Conservation (phyloP, 2,329 filamentous ascomycete genomes). For the Colletotrichum theobromicola region DNA sequence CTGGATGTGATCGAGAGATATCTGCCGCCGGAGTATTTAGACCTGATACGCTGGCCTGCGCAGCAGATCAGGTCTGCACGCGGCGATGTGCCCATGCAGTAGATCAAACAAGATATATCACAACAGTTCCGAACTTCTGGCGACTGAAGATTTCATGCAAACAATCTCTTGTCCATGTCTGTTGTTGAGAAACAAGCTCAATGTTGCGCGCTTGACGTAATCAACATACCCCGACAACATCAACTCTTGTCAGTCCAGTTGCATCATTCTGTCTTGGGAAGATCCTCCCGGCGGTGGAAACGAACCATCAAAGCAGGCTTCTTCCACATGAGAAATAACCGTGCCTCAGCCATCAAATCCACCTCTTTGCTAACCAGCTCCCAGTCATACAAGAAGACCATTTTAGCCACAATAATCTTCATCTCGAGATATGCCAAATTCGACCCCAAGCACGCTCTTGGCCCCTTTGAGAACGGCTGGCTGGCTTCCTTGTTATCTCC, state of each 20-base stretch:
- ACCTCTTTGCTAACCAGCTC: not conserved
- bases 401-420: not conserved
- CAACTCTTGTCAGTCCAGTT: not conserved
- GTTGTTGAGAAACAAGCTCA: not conserved
- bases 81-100: not conserved
- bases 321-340: not conserved
- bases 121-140: not conserved
- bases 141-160: fast-evolving
- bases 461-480: not conserved
- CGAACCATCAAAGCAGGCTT: not conserved
- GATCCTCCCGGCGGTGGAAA: not conserved
- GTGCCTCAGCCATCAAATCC: not conserved
- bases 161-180: not conserved
- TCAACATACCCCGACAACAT: not conserved
- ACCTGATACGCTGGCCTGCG: not conserved
- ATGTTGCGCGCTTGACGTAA: fast-evolving
- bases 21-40: not conserved
- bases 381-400: not conserved
- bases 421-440: not conserved
- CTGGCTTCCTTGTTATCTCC: not conserved
- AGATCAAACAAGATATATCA: not conserved
- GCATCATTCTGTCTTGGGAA: not conserved
- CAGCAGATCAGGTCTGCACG: not conserved
- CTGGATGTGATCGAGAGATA: not conserved
- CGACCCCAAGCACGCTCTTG: not conserved